Conservation (phyloP, 2,329 filamentous ascomycete species). For the Cordyceps sp. region DNA sequence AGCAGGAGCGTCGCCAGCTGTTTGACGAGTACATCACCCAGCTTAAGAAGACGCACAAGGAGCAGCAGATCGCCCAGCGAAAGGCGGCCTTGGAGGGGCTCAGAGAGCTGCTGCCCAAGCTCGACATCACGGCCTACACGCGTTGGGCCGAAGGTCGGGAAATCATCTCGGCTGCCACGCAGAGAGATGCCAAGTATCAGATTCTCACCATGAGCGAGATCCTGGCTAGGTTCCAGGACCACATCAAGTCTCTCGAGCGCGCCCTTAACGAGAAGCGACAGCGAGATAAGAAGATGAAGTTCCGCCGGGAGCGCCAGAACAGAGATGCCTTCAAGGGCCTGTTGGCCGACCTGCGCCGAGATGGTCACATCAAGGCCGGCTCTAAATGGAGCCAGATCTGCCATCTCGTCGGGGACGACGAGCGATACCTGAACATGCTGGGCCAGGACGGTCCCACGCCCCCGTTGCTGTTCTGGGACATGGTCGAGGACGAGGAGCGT, state of each 20-base stretch:
- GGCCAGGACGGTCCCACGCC: slow-evolving; percentile 74
- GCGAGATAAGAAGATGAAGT: slow-evolving; percentile 66
- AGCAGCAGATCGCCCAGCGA: slow-evolving; percentile 54
- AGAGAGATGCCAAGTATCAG: slow-evolving; percentile 72
- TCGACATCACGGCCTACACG: slow-evolving; percentile 83
- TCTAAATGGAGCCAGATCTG: slow-evolving; percentile 79
- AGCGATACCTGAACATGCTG: slow-evolving; percentile 68
- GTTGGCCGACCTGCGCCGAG: slow-evolving; percentile 54
- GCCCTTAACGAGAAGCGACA: slow-evolving; percentile 84
- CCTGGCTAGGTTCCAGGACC: slow-evolving; percentile 81
- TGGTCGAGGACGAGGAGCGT: slow-evolving; percentile 84
- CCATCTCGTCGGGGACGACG: slow-evolving; percentile 59
- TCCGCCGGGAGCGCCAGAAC: slow-evolving; percentile 68
- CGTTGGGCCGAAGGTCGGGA: slow-evolving; percentile 84
- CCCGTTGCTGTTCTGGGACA: slow-evolving; percentile 89
- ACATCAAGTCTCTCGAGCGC: slow-evolving; percentile 84
- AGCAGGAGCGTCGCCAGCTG: slow-evolving; percentile 72
- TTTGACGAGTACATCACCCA: slow-evolving; percentile 88
- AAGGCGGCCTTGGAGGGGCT: slow-evolving; percentile 77
- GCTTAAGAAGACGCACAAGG: slow-evolving; percentile 64
- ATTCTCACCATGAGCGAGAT: slow-evolving; percentile 77
- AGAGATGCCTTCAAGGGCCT: slow-evolving; percentile 67
- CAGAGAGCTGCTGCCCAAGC: slow-evolving; percentile 55
- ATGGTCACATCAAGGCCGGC: slow-evolving; percentile 74
- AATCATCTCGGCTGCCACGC: slow-evolving; percentile 63